Conservation (phyloP, 768 basidiomycete species). For the Crepidotus variabilis region DNA sequence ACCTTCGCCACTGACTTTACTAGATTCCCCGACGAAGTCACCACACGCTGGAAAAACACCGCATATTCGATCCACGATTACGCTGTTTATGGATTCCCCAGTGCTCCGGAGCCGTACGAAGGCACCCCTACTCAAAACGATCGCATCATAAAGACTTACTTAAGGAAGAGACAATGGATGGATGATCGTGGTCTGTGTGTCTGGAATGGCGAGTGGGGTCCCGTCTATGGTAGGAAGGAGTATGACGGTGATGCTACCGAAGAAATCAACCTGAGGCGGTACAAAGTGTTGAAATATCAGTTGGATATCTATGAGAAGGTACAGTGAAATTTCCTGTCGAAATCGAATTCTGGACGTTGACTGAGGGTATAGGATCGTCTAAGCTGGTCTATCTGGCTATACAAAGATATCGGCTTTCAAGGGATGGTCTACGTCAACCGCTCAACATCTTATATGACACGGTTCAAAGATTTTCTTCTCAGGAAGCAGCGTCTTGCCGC, state of each 20-base stretch:
- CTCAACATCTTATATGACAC: conserved; percentile 66
- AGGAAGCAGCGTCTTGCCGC: conserved; percentile 75
- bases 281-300: conserved; percentile 68
- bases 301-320: conserved; percentile 67
- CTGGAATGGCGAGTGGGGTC: conserved; percentile 87
- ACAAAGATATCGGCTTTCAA: conserved; percentile 81
- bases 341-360: neutral
- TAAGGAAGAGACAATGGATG: conserved; percentile 76
- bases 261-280: conserved; percentile 61
- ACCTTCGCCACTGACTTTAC: conserved; percentile 80
- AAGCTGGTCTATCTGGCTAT: conserved; percentile 85
- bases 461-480: conserved; percentile 61
- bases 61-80: conserved; percentile 82
- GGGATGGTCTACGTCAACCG: conserved; percentile 75
- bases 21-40: conserved; percentile 56
- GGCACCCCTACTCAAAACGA: conserved; percentile 48
- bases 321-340: conserved; percentile 6
- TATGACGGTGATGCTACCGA: conserved; percentile 62
- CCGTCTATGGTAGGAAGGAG: conserved; percentile 67
- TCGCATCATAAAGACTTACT: conserved; percentile 51
- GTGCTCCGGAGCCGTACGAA: conserved; percentile 54
- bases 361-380: conserved; percentile 42
- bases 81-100: conserved; percentile 67
- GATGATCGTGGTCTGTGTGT: conserved; percentile 59
- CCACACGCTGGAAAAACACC: conserved; percentile 60